Evolutionary conservation across 106 monocot genomes (phyloP), one percentile per base, ranked within the genome.

Genomic region (Agapanthus africanus): DNA sequence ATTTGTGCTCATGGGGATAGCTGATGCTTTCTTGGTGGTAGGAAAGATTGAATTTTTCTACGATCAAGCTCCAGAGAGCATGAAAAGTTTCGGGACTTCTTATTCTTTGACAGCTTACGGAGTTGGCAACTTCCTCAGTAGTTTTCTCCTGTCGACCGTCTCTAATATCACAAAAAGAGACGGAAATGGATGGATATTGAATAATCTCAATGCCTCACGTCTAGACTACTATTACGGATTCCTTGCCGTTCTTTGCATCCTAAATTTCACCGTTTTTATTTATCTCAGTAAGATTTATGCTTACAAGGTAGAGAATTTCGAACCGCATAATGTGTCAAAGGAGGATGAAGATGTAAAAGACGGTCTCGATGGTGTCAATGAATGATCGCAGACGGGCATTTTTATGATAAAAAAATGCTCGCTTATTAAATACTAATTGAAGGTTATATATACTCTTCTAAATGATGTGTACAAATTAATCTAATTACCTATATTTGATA

Each of bases 101-200:
- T 88, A 71, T 49, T 50, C 76, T 47, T 74, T 74, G 62, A 81
- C 81, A 0, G 83, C 79, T 27, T 64, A 83, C 50, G 85, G 88
- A 7, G 63, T 92, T 9, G 92, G 92, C 0, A 92, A 78, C 54
- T 92, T 83, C 71, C 76, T 88, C 11, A 93, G 88, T 34, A 93
- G 83, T 60, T 57, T 83, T 63, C 40, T 91, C 15, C 75, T 93
- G 19, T 80, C 85, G 16, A 81, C 78, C 10, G 71, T 69, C 60
- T 71, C 78, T 22, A 31, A 67, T 18, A 57, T 83, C 42, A 88
- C 85, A 1, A 51, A 54, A 36, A 56, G 65, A 68, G 40, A 77
- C 9, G 81, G 79, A 4, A 64, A 40, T 13, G 88, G 88, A 21
- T 93, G 92, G 88, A 72, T 93, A 13, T 61, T 47, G 28, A 83